Evolutionary conservation across 306 rosid genomes (phyloP).

Genomic region (Quercus bicolor): DNA sequence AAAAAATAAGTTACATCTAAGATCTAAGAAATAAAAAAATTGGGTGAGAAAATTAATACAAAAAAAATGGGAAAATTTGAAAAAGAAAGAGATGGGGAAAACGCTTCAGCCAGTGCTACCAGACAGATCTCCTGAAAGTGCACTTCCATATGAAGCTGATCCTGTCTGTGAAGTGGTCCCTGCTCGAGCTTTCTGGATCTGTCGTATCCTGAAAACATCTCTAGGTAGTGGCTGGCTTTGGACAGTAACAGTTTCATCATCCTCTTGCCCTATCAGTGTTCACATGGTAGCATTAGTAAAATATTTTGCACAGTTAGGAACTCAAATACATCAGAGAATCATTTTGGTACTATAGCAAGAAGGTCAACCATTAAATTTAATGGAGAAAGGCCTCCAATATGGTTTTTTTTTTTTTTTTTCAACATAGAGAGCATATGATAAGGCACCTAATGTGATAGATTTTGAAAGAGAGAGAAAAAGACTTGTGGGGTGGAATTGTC

Average conservation of each 20-base stretch:
- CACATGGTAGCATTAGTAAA: not conserved
- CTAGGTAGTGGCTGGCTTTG: constrained; percentile 88
- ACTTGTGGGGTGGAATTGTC: too few relatives aligned
- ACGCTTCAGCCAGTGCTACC: constrained; percentile 68
- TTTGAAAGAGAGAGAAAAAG: too few relatives aligned
- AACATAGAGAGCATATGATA: too few relatives aligned
- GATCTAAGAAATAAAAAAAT: not conserved
- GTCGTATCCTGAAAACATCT: constrained; percentile 85
- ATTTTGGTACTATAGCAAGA: too few relatives aligned
- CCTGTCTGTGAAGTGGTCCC: constrained; percentile 82
- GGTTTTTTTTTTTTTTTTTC: too few relatives aligned
- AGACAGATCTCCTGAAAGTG: constrained; percentile 84
- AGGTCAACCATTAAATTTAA: too few relatives aligned
- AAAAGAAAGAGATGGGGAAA: not conserved
- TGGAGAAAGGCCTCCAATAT: too few relatives aligned
- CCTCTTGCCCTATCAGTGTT: constrained; percentile 56
- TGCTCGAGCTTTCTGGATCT: constrained; percentile 70
- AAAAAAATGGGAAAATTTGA: too few relatives aligned
- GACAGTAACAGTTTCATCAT: constrained; percentile 67
- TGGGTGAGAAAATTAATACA: too few relatives aligned
- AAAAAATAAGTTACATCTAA: not conserved
- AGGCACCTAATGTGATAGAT: too few relatives aligned
- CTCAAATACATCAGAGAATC: not conserved
- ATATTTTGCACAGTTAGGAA: not conserved
- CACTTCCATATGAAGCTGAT: constrained; percentile 92